Evolutionary conservation across 495 filamentous ascomycete species (phyloP).

Genomic region (Thermochaetoides thermophila): DNA sequence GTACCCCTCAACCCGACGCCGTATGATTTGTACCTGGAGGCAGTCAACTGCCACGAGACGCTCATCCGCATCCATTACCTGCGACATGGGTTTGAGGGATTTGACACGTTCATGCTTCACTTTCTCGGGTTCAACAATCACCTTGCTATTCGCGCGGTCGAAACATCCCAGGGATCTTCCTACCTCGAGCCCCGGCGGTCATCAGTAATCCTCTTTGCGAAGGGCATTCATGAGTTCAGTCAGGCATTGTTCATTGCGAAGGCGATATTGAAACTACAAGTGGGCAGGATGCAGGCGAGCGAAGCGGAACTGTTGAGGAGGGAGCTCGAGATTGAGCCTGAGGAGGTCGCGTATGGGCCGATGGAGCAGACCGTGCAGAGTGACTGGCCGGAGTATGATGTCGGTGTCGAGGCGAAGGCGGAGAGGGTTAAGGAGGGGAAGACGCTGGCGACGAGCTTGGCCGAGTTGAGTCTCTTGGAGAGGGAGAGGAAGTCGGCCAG

Average conservation of each 20-base stretch:
- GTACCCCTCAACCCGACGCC: slow-evolving; percentile 3
- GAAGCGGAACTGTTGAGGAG: slow-evolving; percentile 12
- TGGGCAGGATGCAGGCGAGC: slow-evolving; percentile 10
- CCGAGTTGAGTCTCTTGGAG: slow-evolving; percentile 7
- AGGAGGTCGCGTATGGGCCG: slow-evolving; percentile 8
- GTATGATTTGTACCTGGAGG: slow-evolving; percentile 12
- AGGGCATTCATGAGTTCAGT: slow-evolving; percentile 24
- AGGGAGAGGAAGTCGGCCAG: too few species aligned
- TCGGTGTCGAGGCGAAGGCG: slow-evolving; percentile 6
- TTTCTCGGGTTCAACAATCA: slow-evolving; percentile 19
- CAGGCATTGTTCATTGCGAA: slow-evolving; percentile 16
- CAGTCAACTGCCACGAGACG: slow-evolving; percentile 19
- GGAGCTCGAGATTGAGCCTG: slow-evolving; percentile 11
- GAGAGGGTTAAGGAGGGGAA: slow-evolving; percentile 3
- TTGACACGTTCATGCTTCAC: slow-evolving; percentile 21
- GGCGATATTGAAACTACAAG: slow-evolving; percentile 11
- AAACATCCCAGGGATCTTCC: slow-evolving; percentile 2
- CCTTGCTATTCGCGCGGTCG: slow-evolving; percentile 16
- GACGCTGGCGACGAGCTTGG: slow-evolving; percentile 8
- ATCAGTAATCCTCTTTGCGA: slow-evolving; percentile 20
- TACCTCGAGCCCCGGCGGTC: slow-evolving; percentile 16
- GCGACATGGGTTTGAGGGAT: slow-evolving; percentile 23
- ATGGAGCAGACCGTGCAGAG: slow-evolving; percentile 12
- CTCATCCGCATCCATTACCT: slow-evolving; percentile 27
- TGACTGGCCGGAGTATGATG: slow-evolving; percentile 13